Evolutionary conservation across 306 rosid species (phyloP).

Genomic region (Lathyrus sativus): DNA sequence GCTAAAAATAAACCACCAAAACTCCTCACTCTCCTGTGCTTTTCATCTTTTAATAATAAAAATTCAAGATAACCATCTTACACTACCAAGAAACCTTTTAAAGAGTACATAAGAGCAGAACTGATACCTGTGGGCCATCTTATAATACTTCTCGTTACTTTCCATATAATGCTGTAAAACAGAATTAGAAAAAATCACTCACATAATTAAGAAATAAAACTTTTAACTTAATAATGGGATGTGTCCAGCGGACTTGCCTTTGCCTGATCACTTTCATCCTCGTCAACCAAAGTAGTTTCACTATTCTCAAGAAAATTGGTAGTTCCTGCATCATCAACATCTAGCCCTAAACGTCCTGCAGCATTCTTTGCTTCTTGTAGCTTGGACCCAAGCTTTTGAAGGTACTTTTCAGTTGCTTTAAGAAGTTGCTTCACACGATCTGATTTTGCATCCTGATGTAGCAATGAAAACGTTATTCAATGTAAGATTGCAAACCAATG

Average conservation of each 20-base stretch:
- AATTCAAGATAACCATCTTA: constrained; percentile 14
- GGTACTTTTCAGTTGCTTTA: constrained; percentile 97
- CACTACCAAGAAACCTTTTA: constrained; percentile 28
- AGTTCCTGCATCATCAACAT: constrained; percentile 63
- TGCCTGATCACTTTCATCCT: constrained; percentile 98
- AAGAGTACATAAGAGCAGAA: constrained; percentile 36
- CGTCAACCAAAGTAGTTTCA: constrained; percentile 74
- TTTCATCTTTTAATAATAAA: constrained; percentile 3
- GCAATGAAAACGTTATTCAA: constrained; percentile 26
- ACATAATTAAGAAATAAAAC: constrained; percentile 11
- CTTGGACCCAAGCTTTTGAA: constrained; percentile 97
- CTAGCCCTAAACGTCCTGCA: constrained; percentile 68
- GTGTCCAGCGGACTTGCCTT: constrained; percentile 59
- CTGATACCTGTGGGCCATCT: constrained; percentile 97
- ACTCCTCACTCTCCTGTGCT: background rate
- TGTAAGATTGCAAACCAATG: constrained; percentile 2
- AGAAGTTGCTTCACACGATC: constrained; percentile 99
- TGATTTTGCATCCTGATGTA: constrained; percentile 87
- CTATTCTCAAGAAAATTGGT: constrained; percentile 54
- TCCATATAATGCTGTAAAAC: constrained; percentile 91
- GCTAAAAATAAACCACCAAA: constrained; percentile 23
- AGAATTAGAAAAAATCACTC: constrained; percentile 40
- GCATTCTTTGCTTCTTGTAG: constrained; percentile 79
- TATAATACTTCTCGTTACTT: constrained; percentile 97
- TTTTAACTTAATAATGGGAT: constrained; percentile 27